A percentile compares a stretch with the other conserved stretches of the same genome.
These are phyloP conservation scores for Penicillium sp. DNA, from an alignment of 2,329 filamentous ascomycete genomes.

Conservation along the genomic window DNA sequence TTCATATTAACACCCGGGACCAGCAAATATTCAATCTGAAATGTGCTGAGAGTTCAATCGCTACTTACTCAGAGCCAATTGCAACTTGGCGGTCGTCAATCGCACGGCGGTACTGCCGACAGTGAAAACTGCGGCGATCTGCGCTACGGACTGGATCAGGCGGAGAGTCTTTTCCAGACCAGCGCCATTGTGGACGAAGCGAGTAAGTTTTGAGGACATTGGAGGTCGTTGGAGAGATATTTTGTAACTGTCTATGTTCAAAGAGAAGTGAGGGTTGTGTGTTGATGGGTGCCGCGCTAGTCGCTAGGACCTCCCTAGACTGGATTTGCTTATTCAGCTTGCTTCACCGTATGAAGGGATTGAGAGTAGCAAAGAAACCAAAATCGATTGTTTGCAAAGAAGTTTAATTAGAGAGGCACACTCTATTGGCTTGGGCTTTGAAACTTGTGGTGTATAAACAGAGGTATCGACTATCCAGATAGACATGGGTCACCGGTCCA, in stretches of 20 bases:
- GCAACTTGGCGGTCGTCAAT: constrained; percentile 40
- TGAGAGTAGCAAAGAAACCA: not conserved
- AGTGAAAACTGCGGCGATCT: constrained; percentile 32
- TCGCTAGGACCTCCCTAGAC: not conserved
- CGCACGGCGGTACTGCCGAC: constrained; percentile 31
- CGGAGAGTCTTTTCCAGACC: constrained; percentile 44
- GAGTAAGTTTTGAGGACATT: constrained; percentile 29
- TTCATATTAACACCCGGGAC: not conserved
- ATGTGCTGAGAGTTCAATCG: not conserved
- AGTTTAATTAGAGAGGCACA: not conserved
- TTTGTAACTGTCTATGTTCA: not conserved
- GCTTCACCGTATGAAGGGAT: not conserved
- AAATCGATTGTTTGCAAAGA: not conserved
- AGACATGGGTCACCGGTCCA: too few species aligned
- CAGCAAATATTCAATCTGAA: not conserved
- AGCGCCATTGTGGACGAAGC: constrained; percentile 32
- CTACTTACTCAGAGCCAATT: constrained; percentile 46
- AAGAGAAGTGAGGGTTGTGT: not conserved
- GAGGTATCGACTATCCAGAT: too few species aligned
- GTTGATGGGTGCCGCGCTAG: not conserved
- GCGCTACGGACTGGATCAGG: constrained; percentile 38
- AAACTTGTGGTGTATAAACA: too few species aligned
- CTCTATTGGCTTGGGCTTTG: too few species aligned
- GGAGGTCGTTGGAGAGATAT: not conserved
- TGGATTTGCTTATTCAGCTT: constrained; percentile 2